phyloP scores from a whole-genome alignment of 2,329 filamentous ascomycete species.

The Amylocarpus encephaloides region DNA sequence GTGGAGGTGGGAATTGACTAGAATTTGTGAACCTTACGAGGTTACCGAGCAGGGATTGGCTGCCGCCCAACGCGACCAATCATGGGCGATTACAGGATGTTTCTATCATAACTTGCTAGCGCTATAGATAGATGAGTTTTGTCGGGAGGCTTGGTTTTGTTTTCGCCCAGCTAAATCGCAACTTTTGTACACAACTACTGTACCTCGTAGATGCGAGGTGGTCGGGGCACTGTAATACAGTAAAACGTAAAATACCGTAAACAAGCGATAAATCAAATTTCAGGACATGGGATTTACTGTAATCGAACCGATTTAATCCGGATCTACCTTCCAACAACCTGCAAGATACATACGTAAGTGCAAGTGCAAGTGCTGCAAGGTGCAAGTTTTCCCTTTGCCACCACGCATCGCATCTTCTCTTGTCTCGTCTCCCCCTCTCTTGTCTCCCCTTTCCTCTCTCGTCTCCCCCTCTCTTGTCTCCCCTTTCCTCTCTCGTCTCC shows the following conservation, averaged over 20 bases:
- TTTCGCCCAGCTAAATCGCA: not conserved
- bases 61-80: too few species aligned
- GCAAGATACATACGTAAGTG: too few species aligned
- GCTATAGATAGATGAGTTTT: too few species aligned
- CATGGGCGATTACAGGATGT: too few species aligned
- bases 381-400: not conserved
- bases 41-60: too few species aligned
- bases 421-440: not conserved
- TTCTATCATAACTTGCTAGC: too few species aligned
- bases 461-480: not conserved
- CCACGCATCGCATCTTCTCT: not conserved
- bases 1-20: conserved; percentile 1
- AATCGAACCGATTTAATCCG: too few species aligned
- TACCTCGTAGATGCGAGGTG: not conserved
- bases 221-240: not conserved
- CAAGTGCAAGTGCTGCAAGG: too few species aligned
- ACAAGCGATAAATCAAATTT: not conserved
- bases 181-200: not conserved
- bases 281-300: too few species aligned
- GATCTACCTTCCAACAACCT: too few species aligned
- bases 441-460: not conserved
- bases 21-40: too few species aligned
- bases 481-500: not conserved
- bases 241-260: not conserved
- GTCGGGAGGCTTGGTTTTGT: not conserved